Evolutionary conservation across 768 basidiomycete species (phyloP), one percentile per base, ranked within the genome.

Genomic region (Sporobolomyces pararoseus): DNA sequence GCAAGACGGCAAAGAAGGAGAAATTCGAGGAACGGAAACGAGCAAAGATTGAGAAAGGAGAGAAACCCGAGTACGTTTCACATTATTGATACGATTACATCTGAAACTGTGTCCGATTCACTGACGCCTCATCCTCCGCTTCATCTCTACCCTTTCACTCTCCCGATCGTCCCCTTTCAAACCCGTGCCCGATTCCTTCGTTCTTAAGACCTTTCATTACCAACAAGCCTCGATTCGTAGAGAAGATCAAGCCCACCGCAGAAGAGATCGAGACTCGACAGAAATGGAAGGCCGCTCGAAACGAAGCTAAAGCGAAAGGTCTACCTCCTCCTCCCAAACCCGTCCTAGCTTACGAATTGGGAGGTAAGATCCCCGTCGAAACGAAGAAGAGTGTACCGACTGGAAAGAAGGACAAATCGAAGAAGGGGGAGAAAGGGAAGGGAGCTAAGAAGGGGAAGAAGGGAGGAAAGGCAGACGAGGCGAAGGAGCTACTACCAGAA

Each of bases 381-480:
- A 62, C 64, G 63, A 50, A 27, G 27, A 27, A 59, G 21, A 27
- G 42, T 44, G 50, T 19, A 53, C 16, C 31, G 39, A 9, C 5
- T 23, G 31, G 13, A 42, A 50, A 87, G 80, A 88, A 89, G 78
- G 81, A 79, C 5, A 79, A 83, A 7, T 87, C 88, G 0, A 77
- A 80, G 68, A 83, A 82, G 74, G 89, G 91, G 12, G n/a, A 87
- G 86, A 7, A 89, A 90, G 78, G 88, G 88, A 27, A 82, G 78
- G 32, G 86, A 85, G 51, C 94, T 91, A 77, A 79, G 62, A 35
- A 25, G 42, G 27, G 23, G 44, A 60, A 42, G 16, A 55, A 55
- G 55, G 50, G 31, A 7, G 57, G 57, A 49, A 31, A 29, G 14
- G 37, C 12, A 17, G 50, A 66, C 23, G 29, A 23, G 9, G 14